Percentiles rank a stretch among this genome's conserved stretches.
These are phyloP conservation scores for Trichophyton equinum DNA, from an alignment of 2,329 filamentous ascomycete species.

Conservation along the genomic window DNA sequence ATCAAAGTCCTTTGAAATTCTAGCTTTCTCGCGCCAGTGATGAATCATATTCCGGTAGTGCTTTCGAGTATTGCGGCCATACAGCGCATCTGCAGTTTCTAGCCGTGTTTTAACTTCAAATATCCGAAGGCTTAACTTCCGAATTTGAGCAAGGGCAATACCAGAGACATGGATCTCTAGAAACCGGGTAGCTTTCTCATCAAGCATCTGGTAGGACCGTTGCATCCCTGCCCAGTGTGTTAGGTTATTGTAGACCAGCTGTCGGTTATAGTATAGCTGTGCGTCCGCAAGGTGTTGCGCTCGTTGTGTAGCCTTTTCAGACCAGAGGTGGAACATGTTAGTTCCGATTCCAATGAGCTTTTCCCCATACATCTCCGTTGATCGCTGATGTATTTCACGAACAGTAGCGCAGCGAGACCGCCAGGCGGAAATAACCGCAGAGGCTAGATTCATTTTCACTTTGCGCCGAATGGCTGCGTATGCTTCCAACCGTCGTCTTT, in stretches of 20 bases:
- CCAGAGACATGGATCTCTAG: slow-evolving; percentile 36
- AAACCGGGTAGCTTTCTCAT: slow-evolving; percentile 36
- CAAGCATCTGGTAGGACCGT: slow-evolving; percentile 23
- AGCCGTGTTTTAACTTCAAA: slow-evolving; percentile 42
- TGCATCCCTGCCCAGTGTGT: slow-evolving; percentile 27
- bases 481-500: slow-evolving; percentile 42
- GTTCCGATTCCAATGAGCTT: slow-evolving; percentile 25
- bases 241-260: slow-evolving; percentile 28
- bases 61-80: slow-evolving; percentile 41
- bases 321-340: slow-evolving; percentile 33
- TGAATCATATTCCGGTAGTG: slow-evolving; percentile 44
- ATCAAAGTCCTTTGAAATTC: slow-evolving; percentile 20
- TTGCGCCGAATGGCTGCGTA: slow-evolving; percentile 43
- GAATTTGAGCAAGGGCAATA: slow-evolving; percentile 37
- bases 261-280: slow-evolving; percentile 27
- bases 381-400: slow-evolving; percentile 29
- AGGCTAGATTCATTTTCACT: slow-evolving; percentile 43
- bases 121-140: slow-evolving; percentile 45
- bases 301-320: slow-evolving; percentile 26
- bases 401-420: slow-evolving; percentile 23
- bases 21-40: slow-evolving; percentile 41
- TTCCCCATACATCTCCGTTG: slow-evolving; percentile 24
- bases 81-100: slow-evolving; percentile 42
- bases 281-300: slow-evolving; percentile 26
- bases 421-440: slow-evolving; percentile 30